These are phyloP conservation scores for Proliferodiscus dingleyae DNA, from an alignment of 2,329 filamentous ascomycete genomes.

Conservation along the genomic window DNA sequence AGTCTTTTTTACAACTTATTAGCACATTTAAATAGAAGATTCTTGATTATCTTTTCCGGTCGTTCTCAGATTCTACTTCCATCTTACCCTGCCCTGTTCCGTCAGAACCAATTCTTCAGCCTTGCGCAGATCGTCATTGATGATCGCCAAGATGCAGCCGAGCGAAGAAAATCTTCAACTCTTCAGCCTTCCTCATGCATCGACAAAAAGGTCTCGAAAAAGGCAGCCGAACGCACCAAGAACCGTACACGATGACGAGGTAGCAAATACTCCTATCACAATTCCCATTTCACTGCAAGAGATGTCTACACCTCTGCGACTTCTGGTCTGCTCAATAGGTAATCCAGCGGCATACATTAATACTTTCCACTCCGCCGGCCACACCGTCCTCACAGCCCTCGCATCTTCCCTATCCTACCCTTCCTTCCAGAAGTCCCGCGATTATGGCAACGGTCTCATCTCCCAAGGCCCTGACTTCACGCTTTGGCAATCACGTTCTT, in stretches of 20 bases:
- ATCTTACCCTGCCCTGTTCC: neutral
- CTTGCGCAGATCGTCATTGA: neutral
- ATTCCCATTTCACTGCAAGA: neutral
- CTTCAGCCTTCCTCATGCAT: constrained; percentile 5
- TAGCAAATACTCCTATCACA: neutral
- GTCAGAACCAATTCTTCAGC: constrained; percentile 2
- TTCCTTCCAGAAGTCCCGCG: constrained; percentile 42
- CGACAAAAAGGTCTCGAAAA: constrained; percentile 4
- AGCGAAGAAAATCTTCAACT: neutral
- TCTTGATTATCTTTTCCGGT: no score
- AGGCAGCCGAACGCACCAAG: constrained; percentile 2
- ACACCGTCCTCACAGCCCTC: constrained; percentile 65
- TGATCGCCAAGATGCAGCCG: constrained; percentile 3
- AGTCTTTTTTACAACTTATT: neutral
- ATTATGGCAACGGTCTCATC: constrained; percentile 45
- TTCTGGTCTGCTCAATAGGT: constrained; percentile 82
- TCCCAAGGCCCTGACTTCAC: constrained; percentile 50
- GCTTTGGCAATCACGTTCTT: constrained; percentile 67
- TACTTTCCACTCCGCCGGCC: constrained; percentile 84
- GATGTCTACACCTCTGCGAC: constrained; percentile 37
- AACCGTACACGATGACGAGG: neutral
- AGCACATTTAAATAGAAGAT: neutral
- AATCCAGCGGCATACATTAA: constrained; percentile 72
- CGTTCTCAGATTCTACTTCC: no score
- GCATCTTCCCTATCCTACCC: constrained; percentile 33